Percentiles rank a stretch among this genome's conserved stretches.
Conservation (phyloP, 345 rosid species). For the Eucalyptus paniculata region DNA sequence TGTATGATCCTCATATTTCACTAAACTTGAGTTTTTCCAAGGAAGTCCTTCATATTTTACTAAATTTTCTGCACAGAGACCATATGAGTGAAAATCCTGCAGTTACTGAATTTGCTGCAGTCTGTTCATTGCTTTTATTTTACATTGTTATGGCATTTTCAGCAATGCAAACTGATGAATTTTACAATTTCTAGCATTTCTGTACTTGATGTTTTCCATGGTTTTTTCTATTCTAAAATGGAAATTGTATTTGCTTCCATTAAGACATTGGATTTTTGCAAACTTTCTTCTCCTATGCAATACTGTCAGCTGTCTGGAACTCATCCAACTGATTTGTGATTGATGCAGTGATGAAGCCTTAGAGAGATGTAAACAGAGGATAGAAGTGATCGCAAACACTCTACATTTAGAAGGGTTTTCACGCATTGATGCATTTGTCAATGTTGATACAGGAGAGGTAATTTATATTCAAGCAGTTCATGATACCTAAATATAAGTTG, state of each 20-base stretch:
- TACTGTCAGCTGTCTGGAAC: neutral
- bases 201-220: neutral
- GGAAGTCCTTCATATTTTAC: neutral
- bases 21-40: neutral
- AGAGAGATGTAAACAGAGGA: constrained; percentile 55
- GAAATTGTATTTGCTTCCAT: neutral
- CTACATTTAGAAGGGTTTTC: constrained; percentile 81
- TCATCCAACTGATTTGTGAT: neutral
- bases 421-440: constrained; percentile 82
- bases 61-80: neutral
- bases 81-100: neutral
- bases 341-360: constrained; percentile 48
- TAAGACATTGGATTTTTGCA: neutral
- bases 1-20: neutral
- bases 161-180: neutral
- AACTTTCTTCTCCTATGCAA: neutral
- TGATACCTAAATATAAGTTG: neutral
- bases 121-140: neutral
- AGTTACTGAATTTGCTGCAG: neutral
- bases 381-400: constrained; percentile 69
- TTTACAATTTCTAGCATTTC: neutral
- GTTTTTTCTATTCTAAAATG: neutral
- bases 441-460: constrained; percentile 93
- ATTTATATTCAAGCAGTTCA: neutral
- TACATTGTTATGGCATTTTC: neutral